Percentiles rank a stretch among this genome's conserved stretches.
These are phyloP conservation scores for Scenedesmus sp. DNA, from an alignment of 163 green algal genomes.

Conservation along the genomic window DNA sequence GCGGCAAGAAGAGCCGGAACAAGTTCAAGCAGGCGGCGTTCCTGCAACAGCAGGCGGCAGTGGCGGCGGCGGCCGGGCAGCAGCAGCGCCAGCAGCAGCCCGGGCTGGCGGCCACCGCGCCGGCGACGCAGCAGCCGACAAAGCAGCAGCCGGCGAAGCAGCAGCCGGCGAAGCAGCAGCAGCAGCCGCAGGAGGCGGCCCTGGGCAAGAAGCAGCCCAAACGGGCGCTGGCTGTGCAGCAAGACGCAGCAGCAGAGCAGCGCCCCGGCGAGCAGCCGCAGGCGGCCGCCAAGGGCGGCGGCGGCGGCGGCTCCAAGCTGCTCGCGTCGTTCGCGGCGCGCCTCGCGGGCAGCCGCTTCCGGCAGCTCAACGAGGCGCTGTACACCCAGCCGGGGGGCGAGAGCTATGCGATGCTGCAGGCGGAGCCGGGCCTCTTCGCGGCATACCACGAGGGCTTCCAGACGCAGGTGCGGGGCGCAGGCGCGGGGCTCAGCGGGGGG, in stretches of 20 bases:
- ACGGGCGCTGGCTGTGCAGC: neutral
- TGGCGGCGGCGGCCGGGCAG: no score
- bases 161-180: constrained; percentile 8
- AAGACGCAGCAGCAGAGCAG: neutral
- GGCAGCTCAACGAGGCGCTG: constrained; percentile 91
- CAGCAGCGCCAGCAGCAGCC: constrained; percentile 13
- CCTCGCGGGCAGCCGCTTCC: constrained; percentile 82
- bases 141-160: neutral
- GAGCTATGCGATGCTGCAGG: constrained; percentile 73
- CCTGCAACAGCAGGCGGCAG: constrained; percentile 21
- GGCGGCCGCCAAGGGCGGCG: neutral
- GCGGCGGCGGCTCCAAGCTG: constrained; percentile 45
- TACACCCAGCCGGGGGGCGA: constrained; percentile 80
- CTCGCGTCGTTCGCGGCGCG: constrained; percentile 77
- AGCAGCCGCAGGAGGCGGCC: neutral
- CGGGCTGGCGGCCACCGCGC: neutral
- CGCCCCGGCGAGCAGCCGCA: neutral
- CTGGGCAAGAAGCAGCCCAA: constrained; percentile 8
- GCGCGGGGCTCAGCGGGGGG: no score
- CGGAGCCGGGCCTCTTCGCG: constrained; percentile 80
- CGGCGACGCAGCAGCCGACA: neutral
- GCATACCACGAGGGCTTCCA: constrained; percentile 91
- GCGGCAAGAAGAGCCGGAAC: constrained; percentile 31
- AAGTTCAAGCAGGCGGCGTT: constrained; percentile 43
- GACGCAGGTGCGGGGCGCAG: constrained; percentile 76